Evolutionary conservation across 23 red algal species (phyloP), one percentile per base, ranked within the genome.

Genomic region (Chondrus crispus): DNA sequence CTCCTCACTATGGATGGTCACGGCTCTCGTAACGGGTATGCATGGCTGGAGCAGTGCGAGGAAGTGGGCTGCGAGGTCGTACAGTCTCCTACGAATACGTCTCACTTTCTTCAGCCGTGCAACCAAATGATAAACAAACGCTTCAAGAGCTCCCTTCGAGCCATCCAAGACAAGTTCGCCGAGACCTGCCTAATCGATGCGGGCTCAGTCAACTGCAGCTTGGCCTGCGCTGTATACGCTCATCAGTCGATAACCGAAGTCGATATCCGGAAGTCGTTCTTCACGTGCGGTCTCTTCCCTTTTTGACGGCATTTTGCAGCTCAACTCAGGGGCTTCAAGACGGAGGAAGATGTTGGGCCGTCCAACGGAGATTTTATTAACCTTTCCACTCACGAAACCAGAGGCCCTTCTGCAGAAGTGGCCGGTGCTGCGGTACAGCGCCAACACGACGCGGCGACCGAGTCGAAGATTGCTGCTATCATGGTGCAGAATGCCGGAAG

Each of bases 141-240:
- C 1, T 71, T 86, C 26, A 55, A 86, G 11, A 29, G 39, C 3
- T 22, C 4, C 6, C 51, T 86, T 38, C 3, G 63, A 28, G 5
- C 33, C 2, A 33, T 86, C 38, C 53, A 46, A 24, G 82, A 86
- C 45, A 46, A 86, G 12, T 66, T 86, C 38, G 36, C 19, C 20
- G 4, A 62, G 7, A 39, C 51, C 19, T 40, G 62, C 1, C 1
- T 29, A 4, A 46, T 86, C 28, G 54, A 86, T 66, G 50, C 60
- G 20, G 70, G n/a, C 5, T 60, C 2, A 3, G 60, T 86, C 4
- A 86, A 68, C 46, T 86, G 66, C 26, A 52, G 51, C 18, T 55
- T 86, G 1, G 82, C 82, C 4, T 48, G 60, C 20, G 82, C 60
- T 46, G 82, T 71, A n/a, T 69, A 71, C 22, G 60, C 60, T 2